These are phyloP conservation scores for Trichoderma endophyticum DNA, from an alignment of 2,329 filamentous ascomycete genomes.

Conservation along the genomic window DNA sequence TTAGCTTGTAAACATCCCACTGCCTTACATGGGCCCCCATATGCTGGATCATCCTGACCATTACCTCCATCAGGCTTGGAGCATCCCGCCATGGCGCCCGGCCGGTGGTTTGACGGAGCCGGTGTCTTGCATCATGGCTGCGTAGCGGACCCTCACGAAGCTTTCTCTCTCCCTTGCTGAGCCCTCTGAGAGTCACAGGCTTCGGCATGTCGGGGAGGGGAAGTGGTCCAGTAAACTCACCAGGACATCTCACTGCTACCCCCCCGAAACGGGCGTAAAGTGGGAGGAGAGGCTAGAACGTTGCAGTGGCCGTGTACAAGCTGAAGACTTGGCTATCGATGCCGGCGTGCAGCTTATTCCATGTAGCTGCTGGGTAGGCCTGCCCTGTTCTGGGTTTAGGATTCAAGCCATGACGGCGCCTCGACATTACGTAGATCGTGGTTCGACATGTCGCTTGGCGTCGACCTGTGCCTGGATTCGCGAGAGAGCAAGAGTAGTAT, in stretches of 20 bases:
- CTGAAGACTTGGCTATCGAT: not conserved
- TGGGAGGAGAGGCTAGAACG: conserved; percentile 4
- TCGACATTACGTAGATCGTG: conserved; percentile 13
- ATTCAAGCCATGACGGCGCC: not conserved
- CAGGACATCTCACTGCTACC: not conserved
- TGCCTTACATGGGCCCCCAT: not conserved
- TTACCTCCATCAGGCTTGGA: not conserved
- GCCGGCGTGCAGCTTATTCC: not conserved
- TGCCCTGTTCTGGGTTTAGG: not conserved
- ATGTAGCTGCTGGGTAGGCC: not conserved
- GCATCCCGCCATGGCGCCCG: conserved; percentile 3
- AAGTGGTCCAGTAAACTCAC: not conserved
- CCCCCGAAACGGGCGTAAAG: not conserved
- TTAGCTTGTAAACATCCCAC: not conserved
- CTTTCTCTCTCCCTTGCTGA: not conserved
- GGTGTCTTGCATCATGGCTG: conserved; percentile 18
- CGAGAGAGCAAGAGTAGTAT: not conserved
- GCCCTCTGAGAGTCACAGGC: not conserved
- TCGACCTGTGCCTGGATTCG: conserved; percentile 13
- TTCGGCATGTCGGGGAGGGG: conserved; percentile 14
- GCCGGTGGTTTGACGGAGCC: conserved; percentile 7
- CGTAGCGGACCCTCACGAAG: conserved; percentile 11
- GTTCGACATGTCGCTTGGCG: conserved; percentile 5
- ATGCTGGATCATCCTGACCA: not conserved
- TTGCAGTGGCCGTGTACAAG: not conserved